Evolutionary conservation across 495 filamentous ascomycete species (phyloP), one percentile per base, ranked within the genome.

Genomic region (Tuber indicum): DNA sequence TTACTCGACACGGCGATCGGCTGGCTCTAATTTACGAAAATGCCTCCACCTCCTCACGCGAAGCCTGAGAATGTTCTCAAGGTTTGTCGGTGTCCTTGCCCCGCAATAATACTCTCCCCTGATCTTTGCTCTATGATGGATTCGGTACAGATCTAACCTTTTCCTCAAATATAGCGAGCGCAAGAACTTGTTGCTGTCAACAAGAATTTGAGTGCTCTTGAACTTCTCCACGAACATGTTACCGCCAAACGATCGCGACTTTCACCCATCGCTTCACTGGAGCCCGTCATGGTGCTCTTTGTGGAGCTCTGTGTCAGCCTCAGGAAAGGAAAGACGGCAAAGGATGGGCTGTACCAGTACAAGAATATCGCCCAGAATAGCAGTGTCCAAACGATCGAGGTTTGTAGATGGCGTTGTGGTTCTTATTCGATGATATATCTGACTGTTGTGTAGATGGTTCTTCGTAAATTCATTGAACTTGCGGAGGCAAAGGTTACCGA

Each of bases 361-460:
- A 99, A 99, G 89, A 99, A 99, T 84, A 97, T 97, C 80, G 93
- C 93, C 71, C 96, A 99, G 86, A 99, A 98, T 86, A 97, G 95
- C 80, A 99, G 97, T 82, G 94, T 99, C 74, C 94, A 91, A 81
- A 98, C 96, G 49, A 99, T 99, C 85, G 96, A 99, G 90, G 92
- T 93, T 87, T 58, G 86, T 74, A 74, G 32, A 23, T 62, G 69
- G 46, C 78, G 77, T 58, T 62, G 17, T 70, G 72, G 26, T 14
- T 16, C 72, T 69, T n/a, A 42, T 75, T 70, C 71, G 58, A 43
- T 32, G 66, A 43, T 69, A 49, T 73, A 49, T 81, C 82, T 85
- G 73, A 84, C 78, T 46, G 74, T 75, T 69, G 74, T 23, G 71
- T 84, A 93, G 91, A 85, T 96, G 74, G 96, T 99, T 71, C 90